Evolutionary conservation across 305 asterid genomes (phyloP).

Genomic region (Rubia balearica): DNA sequence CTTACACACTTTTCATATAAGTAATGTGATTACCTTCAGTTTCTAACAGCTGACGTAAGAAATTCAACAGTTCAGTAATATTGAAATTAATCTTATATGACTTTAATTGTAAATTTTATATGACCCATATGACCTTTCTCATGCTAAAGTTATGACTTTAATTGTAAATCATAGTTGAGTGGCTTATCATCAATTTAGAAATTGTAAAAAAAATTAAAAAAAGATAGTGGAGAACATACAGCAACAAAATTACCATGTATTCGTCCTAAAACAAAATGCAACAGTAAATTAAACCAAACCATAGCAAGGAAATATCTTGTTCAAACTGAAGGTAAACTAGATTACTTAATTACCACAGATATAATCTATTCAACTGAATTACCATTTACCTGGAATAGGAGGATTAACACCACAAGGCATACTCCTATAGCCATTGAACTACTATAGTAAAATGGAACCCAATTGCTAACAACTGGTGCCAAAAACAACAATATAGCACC

Average conservation of each 20-base stretch:
- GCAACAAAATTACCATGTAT: background rate
- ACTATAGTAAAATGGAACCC: constrained; percentile 94
- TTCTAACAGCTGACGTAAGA: background rate
- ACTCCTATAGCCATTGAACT: constrained; percentile 88
- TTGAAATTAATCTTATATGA: background rate
- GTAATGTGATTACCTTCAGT: background rate
- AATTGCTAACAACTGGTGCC: constrained; percentile 80
- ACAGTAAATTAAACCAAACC: background rate
- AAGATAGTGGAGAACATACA: background rate
- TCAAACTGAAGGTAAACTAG: background rate
- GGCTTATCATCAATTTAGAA: background rate
- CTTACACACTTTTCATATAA: background rate
- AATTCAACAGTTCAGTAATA: background rate
- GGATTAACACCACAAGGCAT: constrained; percentile 67
- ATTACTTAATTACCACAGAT: background rate
- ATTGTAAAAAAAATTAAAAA: background rate
- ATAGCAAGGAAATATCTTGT: background rate
- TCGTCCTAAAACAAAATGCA: background rate
- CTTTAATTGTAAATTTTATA: too few relatives aligned
- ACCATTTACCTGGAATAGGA: constrained; percentile 72
- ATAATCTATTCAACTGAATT: background rate
- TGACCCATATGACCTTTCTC: too few relatives aligned
- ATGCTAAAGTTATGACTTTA: background rate
- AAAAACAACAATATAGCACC: constrained; percentile 56
- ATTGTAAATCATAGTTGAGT: background rate